phyloP scores from a whole-genome alignment of 106 monocot species.

The Dendrobium officinale region DNA sequence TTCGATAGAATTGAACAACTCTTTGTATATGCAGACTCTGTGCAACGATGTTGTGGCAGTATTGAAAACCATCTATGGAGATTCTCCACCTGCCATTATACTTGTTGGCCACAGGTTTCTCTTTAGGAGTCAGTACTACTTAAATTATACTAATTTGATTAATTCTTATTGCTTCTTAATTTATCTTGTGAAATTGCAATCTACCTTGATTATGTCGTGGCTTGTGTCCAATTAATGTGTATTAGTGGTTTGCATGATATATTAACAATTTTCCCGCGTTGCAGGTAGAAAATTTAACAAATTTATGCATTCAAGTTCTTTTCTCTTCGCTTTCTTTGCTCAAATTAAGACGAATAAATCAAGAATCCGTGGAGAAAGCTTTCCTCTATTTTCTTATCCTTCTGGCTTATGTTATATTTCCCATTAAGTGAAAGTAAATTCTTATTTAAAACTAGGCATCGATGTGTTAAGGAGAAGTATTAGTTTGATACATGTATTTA shows the following conservation, averaged over 20 bases:
- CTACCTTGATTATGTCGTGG: neutral
- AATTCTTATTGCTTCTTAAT: neutral
- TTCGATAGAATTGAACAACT: neutral
- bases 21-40: conserved; percentile 54
- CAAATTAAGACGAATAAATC: neutral
- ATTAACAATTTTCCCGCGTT: neutral
- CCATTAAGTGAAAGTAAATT: neutral
- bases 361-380: neutral
- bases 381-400: neutral
- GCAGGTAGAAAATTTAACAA: neutral
- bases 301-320: neutral
- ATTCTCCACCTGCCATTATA: conserved; percentile 90
- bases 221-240: neutral
- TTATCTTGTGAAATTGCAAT: neutral
- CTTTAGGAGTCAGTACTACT: neutral
- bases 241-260: neutral
- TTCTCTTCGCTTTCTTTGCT: neutral
- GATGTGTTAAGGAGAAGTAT: neutral
- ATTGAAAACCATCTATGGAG: conserved; percentile 78
- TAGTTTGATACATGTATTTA: neutral
- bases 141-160: conserved; percentile 1
- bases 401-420: neutral
- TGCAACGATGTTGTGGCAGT: conserved; percentile 84
- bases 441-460: neutral
- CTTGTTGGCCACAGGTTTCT: conserved; percentile 96